Percentiles rank a stretch among this genome's conserved stretches.
Evolutionary conservation across 768 basidiomycete genomes (phyloP).

Genomic region (Tylopilus plumbeoviolaceoides): DNA sequence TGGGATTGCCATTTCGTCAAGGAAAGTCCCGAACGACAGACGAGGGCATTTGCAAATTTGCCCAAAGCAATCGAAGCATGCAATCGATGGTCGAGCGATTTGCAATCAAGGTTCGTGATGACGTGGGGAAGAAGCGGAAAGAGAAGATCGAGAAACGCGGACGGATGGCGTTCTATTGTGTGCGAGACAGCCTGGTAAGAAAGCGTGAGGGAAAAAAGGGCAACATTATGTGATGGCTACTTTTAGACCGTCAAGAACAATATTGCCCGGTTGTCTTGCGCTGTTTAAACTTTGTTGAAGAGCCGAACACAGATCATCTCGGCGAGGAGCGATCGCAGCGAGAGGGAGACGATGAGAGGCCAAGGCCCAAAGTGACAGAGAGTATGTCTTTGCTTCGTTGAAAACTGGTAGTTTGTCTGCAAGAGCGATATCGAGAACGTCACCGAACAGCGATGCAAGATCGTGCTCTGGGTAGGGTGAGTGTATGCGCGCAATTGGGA

Average conservation of each 20-base stretch:
- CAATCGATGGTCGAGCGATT: slow-evolving; percentile 17
- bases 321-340: slow-evolving; percentile 32
- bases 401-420: slow-evolving; percentile 33
- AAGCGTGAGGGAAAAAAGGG: slow-evolving; percentile 4
- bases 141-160: slow-evolving; percentile 15
- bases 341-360: slow-evolving; percentile 46
- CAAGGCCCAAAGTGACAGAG: slow-evolving; percentile 48
- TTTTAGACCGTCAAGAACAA: slow-evolving; percentile 30
- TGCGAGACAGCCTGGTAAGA: slow-evolving; percentile 22
- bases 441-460: slow-evolving; percentile 41
- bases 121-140: slow-evolving; percentile 22
- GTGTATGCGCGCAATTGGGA: background rate
- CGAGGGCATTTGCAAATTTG: slow-evolving; percentile 27
- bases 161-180: slow-evolving; percentile 16
- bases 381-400: slow-evolving; percentile 41
- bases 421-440: slow-evolving; percentile 41
- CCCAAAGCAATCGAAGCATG: slow-evolving; percentile 22
- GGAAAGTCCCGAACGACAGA: slow-evolving; percentile 32
- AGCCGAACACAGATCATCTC: slow-evolving; percentile 30
- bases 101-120: slow-evolving; percentile 10
- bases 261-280: slow-evolving; percentile 14
- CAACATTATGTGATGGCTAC: slow-evolving; percentile 5
- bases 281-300: slow-evolving; percentile 36
- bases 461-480: slow-evolving; percentile 35
- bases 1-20: slow-evolving; percentile 22